Conservation (phyloP, 306 rosid genomes). For the Prosopis cineraria region DNA sequence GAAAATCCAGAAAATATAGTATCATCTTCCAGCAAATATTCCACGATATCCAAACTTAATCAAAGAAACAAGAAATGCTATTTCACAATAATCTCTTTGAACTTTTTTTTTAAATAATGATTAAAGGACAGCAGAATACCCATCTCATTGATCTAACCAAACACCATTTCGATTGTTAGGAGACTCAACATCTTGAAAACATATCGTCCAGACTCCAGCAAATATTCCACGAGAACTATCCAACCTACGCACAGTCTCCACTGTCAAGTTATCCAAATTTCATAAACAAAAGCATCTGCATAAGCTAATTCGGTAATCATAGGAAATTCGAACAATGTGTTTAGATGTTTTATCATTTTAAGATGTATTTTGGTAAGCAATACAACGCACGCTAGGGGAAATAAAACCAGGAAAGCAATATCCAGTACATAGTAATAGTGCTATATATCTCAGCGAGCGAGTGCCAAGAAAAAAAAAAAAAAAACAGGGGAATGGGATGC, state of each 20-base stretch:
- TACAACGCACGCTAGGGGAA: background rate
- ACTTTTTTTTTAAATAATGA: background rate
- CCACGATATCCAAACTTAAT: background rate
- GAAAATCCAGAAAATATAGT: background rate
- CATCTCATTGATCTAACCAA: background rate
- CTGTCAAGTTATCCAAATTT: background rate
- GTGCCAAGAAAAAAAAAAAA: background rate
- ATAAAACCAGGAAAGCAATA: background rate
- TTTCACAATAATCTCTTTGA: background rate
- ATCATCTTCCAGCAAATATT: background rate
- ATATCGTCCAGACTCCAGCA: background rate
- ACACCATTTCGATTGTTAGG: background rate
- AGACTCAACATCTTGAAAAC: background rate
- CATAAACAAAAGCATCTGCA: background rate
- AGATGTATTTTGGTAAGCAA: background rate
- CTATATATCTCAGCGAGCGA: background rate
- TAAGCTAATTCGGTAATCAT: background rate
- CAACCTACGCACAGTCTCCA: background rate
- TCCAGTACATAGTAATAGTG: background rate
- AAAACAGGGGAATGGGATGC: background rate
- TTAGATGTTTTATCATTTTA: background rate
- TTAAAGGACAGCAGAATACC: background rate
- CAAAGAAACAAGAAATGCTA: background rate
- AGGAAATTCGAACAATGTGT: background rate
- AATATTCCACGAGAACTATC: background rate